Evolutionary conservation across 2,329 filamentous ascomycete species (phyloP).

Genomic region (Pleoardoris graminearum): DNA sequence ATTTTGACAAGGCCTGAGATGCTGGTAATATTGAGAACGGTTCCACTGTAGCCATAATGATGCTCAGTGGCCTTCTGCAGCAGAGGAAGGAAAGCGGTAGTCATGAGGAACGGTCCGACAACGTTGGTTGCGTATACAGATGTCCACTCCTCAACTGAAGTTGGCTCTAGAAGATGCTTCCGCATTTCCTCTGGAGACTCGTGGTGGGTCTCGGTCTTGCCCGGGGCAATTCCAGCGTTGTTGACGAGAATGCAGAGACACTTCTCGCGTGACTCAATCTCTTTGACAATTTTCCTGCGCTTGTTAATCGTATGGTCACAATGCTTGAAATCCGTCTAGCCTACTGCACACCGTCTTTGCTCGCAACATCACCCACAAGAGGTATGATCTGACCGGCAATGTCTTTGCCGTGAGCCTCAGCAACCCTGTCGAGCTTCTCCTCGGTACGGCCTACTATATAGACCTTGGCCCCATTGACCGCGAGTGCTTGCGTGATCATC

Average conservation of each 20-base stretch:
- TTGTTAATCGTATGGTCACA: no score
- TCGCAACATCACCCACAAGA: conserved; percentile 49
- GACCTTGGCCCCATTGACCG: conserved; percentile 53
- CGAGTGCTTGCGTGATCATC: conserved; percentile 53
- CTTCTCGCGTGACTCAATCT: conserved; percentile 50
- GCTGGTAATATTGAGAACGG: conserved; percentile 52
- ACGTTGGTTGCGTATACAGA: conserved; percentile 53
- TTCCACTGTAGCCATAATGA: conserved; percentile 48
- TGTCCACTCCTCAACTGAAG: conserved; percentile 52
- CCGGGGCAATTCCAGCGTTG: conserved; percentile 52
- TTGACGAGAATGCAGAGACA: conserved; percentile 53
- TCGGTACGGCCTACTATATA: conserved; percentile 54
- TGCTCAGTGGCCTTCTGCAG: conserved; percentile 50
- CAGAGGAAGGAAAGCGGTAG: conserved; percentile 51
- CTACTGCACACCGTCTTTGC: conserved; percentile 49
- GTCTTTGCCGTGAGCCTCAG: conserved; percentile 48
- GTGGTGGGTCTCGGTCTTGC: conserved; percentile 44
- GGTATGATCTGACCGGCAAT: conserved; percentile 53
- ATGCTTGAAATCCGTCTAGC: conserved; percentile 19
- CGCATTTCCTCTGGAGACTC: conserved; percentile 49
- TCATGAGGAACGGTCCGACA: conserved; percentile 54
- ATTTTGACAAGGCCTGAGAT: conserved; percentile 53
- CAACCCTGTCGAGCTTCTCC: conserved; percentile 54
- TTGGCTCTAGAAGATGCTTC: conserved; percentile 51
- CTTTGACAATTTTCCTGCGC: conserved; percentile 45